Evolutionary conservation across 148 eudicot species (phyloP).

Genomic region (Rhododendron griersonianum): DNA sequence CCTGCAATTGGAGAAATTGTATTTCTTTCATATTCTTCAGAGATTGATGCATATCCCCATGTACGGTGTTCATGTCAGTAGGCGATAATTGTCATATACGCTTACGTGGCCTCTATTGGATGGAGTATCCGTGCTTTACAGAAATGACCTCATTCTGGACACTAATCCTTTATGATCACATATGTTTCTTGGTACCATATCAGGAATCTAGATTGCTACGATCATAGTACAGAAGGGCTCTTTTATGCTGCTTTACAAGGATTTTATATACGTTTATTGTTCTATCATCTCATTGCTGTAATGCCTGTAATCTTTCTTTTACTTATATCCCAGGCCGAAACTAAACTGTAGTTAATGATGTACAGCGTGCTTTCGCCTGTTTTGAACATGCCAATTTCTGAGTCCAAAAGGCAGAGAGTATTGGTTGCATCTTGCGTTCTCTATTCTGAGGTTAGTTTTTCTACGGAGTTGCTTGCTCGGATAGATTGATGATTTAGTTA

Average conservation of each 20-base stretch:
- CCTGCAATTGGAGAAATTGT: background rate
- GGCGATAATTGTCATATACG: background rate
- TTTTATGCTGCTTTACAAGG: background rate
- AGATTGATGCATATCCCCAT: background rate
- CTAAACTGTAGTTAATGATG: conserved; percentile 19
- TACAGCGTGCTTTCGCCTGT: conserved; percentile 97
- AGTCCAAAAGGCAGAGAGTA: conserved; percentile 95
- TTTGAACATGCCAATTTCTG: conserved; percentile 86
- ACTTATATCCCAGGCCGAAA: background rate
- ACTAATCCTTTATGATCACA: background rate
- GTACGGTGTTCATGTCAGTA: background rate
- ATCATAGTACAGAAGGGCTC: background rate
- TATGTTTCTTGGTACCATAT: background rate
- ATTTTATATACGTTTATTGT: background rate
- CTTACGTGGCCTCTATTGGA: background rate
- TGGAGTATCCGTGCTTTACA: background rate
- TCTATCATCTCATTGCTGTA: background rate
- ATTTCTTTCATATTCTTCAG: background rate
- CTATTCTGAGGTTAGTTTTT: conserved; percentile 83
- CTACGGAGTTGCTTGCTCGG: background rate
- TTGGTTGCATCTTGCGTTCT: conserved; percentile 88
- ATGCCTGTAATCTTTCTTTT: conserved; percentile 1
- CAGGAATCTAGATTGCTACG: background rate
- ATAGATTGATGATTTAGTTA: background rate
- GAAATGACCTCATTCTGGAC: conserved; percentile 7